Conservation (phyloP, 768 basidiomycete species). For the Gloeopeniophorella convolvens region DNA sequence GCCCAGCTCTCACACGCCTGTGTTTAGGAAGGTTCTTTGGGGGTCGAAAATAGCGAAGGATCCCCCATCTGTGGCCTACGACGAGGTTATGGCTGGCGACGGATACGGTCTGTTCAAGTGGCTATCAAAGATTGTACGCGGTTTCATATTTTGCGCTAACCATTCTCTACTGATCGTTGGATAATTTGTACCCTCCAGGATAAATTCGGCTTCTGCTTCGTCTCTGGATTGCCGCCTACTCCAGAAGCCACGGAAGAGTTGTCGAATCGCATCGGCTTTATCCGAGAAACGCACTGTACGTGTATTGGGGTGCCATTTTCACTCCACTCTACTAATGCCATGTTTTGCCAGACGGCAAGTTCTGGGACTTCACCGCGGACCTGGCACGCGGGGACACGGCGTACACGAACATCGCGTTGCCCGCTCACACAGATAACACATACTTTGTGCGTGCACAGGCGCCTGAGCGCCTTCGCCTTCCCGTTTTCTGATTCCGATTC, state of each 20-base stretch:
- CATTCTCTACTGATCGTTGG: neutral
- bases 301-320: neutral
- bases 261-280: slow-evolving; percentile 71
- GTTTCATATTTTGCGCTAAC: neutral
- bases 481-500: no score
- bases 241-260: slow-evolving; percentile 82
- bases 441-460: slow-evolving; percentile 50
- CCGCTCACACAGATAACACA: slow-evolving; percentile 76
- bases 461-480: neutral
- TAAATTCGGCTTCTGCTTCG: slow-evolving; percentile 82
- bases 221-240: slow-evolving; percentile 72
- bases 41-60: slow-evolving; percentile 64
- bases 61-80: slow-evolving; percentile 68
- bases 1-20: neutral
- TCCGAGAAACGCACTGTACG: slow-evolving; percentile 78
- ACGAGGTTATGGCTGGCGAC: slow-evolving; percentile 62
- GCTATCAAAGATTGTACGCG: slow-evolving; percentile 70
- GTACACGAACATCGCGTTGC: slow-evolving; percentile 83
- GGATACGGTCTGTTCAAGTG: slow-evolving; percentile 71
- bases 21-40: slow-evolving; percentile 68
- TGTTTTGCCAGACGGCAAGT: slow-evolving; percentile 64
- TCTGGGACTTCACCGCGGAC: slow-evolving; percentile 96
- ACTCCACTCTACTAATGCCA: neutral
- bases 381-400: slow-evolving; percentile 89
- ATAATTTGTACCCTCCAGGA: slow-evolving; percentile 47